Evolutionary conservation across 1,284 basidiomycete species (phyloP).

Genomic region (Heterobasidion irregulare): DNA sequence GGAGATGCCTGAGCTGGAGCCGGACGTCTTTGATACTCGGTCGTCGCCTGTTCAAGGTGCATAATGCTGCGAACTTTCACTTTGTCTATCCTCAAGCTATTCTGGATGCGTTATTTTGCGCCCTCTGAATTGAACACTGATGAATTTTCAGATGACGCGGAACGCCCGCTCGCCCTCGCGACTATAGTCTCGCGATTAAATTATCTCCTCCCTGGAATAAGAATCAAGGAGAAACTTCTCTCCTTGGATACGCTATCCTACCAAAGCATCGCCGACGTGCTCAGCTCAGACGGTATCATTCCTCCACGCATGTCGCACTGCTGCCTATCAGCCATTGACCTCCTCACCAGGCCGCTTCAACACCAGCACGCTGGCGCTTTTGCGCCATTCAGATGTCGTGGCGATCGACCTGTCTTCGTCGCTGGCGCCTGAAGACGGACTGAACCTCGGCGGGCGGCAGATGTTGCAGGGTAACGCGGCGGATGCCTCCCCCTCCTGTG

Average conservation of each 20-base stretch:
- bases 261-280: conserved; percentile 3
- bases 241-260: background rate
- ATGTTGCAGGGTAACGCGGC: conserved; percentile 32
- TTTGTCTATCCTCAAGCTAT: background rate
- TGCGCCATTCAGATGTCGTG: conserved; percentile 30
- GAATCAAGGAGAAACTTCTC: background rate
- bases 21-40: background rate
- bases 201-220: background rate
- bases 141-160: background rate
- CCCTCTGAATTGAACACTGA: background rate
- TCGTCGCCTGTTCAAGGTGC: conserved; percentile 15
- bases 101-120: background rate
- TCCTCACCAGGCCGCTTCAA: conserved; percentile 30
- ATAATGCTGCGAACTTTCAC: background rate
- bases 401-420: conserved; percentile 34
- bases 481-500: background rate
- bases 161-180: background rate
- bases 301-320: background rate
- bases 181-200: background rate
- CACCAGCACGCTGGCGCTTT: conserved; percentile 25
- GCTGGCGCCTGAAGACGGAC: conserved; percentile 35
- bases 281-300: conserved; percentile 1
- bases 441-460: conserved; percentile 35
- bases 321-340: background rate
- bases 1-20: background rate